phyloP scores from a whole-genome alignment of 2,329 filamentous ascomycete species.

The Mollisiaceae sp. region DNA sequence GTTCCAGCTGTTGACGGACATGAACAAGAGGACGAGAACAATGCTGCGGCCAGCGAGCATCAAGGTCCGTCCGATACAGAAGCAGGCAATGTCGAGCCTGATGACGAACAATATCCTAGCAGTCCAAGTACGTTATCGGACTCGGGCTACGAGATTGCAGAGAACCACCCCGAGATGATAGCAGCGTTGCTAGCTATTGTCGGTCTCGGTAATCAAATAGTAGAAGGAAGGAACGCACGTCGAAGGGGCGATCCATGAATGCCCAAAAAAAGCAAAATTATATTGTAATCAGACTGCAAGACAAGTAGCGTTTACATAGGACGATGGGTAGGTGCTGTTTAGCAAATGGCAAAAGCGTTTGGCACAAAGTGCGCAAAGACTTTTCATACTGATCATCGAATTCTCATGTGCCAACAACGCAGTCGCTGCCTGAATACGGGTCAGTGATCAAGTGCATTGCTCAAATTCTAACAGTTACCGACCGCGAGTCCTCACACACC shows the following conservation, averaged over 20 bases:
- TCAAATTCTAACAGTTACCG: neutral
- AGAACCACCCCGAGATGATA: neutral
- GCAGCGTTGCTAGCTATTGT: neutral
- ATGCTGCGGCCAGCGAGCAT: neutral
- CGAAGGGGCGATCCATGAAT: neutral
- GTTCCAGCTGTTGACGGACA: neutral
- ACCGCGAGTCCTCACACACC: too few species aligned
- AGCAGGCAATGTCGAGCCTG: neutral
- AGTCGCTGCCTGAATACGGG: neutral
- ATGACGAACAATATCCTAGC: neutral
- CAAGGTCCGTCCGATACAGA: neutral
- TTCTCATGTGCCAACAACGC: neutral
- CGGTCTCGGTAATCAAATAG: neutral
- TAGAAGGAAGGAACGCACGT: neutral
- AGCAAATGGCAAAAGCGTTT: neutral
- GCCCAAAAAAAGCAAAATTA: neutral
- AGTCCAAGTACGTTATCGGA: neutral
- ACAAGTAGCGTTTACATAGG: neutral
- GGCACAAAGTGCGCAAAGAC: neutral
- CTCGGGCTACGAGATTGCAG: neutral
- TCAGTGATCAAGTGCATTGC: neutral
- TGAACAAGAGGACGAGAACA: neutral
- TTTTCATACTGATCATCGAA: neutral
- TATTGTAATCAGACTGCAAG: neutral
- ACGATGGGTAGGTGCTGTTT: neutral